Evolutionary conservation across 495 filamentous ascomycete genomes (phyloP).

Genomic region (Entonaema liquescens): DNA sequence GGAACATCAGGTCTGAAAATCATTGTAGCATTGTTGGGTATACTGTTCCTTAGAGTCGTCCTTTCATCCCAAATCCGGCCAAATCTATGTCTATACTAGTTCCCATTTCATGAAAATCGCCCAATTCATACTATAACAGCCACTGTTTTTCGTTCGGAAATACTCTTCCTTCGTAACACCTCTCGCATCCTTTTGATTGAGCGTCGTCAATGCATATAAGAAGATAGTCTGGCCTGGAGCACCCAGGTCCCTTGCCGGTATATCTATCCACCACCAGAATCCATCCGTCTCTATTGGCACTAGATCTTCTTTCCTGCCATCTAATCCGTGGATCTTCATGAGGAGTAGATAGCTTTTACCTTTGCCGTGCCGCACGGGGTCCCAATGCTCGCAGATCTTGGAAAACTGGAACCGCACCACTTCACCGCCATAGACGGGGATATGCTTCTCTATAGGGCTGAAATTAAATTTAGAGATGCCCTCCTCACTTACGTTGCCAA

Average conservation of each 20-base stretch:
- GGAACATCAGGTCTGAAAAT: not conserved
- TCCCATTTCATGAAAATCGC: conserved; percentile 74
- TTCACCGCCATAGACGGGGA: conserved; percentile 61
- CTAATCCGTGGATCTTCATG: conserved; percentile 69
- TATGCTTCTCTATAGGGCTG: conserved; percentile 63
- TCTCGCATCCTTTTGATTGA: conserved; percentile 70
- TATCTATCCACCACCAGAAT: conserved; percentile 78
- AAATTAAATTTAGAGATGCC: conserved; percentile 70
- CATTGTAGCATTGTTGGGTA: not conserved
- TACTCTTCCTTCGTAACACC: conserved; percentile 76
- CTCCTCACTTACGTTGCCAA: conserved; percentile 62
- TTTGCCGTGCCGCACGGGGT: conserved; percentile 67
- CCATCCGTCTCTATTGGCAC: conserved; percentile 71
- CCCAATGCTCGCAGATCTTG: conserved; percentile 82
- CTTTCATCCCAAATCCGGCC: not conserved
- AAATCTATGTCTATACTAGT: conserved; percentile 46
- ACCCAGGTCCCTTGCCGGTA: conserved; percentile 71
- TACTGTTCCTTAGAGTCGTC: not conserved
- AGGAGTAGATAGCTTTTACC: conserved; percentile 71
- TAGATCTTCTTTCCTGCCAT: conserved; percentile 74
- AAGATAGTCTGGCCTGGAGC: conserved; percentile 70
- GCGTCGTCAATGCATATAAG: conserved; percentile 68
- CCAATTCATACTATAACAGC: conserved; percentile 65
- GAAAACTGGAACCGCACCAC: conserved; percentile 77
- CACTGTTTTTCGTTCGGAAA: conserved; percentile 63